phyloP scores from a whole-genome alignment of 495 filamentous ascomycete genomes.

The Letharia columbiana region DNA sequence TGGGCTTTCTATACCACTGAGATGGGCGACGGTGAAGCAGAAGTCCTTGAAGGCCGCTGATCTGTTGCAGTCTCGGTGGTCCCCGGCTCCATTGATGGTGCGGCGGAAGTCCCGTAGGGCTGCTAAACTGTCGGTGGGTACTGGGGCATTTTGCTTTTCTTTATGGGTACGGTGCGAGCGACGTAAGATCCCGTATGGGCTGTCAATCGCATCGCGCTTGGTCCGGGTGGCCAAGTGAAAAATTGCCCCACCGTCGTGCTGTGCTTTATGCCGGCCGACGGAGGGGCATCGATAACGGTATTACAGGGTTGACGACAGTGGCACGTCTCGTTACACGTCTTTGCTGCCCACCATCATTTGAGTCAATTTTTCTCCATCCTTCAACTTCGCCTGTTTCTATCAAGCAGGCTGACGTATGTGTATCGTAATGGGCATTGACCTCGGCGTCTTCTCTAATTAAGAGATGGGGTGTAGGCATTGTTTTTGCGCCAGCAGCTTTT shows the following conservation, averaged over 20 bases:
- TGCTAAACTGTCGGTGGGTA: neutral
- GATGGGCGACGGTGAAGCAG: neutral
- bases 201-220: neutral
- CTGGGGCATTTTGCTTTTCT: neutral
- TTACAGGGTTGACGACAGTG: too few relatives aligned
- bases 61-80: constrained; percentile 1
- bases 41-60: neutral
- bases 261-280: neutral
- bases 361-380: too few relatives aligned
- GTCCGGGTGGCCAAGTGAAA: constrained; percentile 4
- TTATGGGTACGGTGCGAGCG: constrained; percentile 1
- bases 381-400: too few relatives aligned
- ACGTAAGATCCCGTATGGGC: neutral
- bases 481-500: too few relatives aligned
- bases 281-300: neutral
- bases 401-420: too few relatives aligned
- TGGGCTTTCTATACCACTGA: neutral
- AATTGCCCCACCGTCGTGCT: neutral
- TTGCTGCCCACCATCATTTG: too few relatives aligned
- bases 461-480: too few relatives aligned
- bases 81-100: neutral
- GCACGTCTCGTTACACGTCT: too few relatives aligned
- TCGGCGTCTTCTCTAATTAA: too few relatives aligned
- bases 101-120: neutral
- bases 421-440: too few relatives aligned